These are phyloP conservation scores for Linum tenue DNA, from an alignment of 345 rosid genomes.

Conservation along the genomic window DNA sequence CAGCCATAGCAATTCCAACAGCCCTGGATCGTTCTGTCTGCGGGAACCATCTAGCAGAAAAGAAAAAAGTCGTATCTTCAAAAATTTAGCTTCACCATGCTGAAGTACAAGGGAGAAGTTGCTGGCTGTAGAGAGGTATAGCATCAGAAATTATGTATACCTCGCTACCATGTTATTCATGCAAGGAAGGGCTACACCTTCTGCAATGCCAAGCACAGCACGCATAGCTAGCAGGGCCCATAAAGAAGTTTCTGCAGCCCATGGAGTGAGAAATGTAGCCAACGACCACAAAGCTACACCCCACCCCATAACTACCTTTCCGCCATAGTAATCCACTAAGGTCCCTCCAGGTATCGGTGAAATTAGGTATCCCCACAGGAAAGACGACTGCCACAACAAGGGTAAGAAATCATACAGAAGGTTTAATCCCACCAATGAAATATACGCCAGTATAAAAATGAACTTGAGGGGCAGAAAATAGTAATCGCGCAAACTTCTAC, in stretches of 20 bases:
- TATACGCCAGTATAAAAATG: not conserved
- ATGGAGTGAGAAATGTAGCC: constrained; percentile 88
- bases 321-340: constrained; percentile 86
- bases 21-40: constrained; percentile 86
- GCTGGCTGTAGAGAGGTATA: not conserved
- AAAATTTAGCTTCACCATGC: constrained; percentile 21
- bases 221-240: constrained; percentile 62
- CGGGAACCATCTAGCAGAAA: constrained; percentile 92
- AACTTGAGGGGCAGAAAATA: no score
- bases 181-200: constrained; percentile 97
- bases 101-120: constrained; percentile 10
- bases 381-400: constrained; percentile 60
- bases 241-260: constrained; percentile 87
- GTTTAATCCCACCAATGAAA: not conserved
- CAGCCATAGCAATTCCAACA: constrained; percentile 92
- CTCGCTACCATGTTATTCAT: constrained; percentile 98
- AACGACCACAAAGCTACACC: constrained; percentile 92
- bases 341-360: constrained; percentile 92
- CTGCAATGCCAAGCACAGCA: constrained; percentile 82
- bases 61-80: constrained; percentile 26
- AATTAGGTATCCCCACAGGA: constrained; percentile 89
- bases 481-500: no score
- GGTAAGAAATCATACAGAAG: not conserved
- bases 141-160: constrained; percentile 27
- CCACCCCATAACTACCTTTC: constrained; percentile 84